phyloP scores from a whole-genome alignment of 495 filamentous ascomycete species.

The Talaromyces ruber region DNA sequence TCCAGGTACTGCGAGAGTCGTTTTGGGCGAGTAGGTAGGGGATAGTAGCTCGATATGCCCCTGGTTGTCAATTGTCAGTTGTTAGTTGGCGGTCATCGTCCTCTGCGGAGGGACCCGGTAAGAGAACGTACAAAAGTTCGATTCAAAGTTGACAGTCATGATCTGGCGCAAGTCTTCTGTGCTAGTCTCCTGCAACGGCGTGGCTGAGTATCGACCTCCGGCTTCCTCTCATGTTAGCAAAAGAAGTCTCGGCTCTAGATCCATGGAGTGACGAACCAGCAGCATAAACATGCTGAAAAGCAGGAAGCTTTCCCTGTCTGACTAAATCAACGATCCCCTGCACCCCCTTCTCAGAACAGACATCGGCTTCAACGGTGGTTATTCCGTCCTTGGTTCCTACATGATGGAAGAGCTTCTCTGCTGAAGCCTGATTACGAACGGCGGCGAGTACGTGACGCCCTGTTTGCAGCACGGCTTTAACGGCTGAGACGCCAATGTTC shows the following conservation, averaged over 20 bases:
- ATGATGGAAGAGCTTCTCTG: slow-evolving; percentile 26
- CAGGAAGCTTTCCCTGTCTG: slow-evolving; percentile 23
- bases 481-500: slow-evolving; percentile 31
- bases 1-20: slow-evolving; percentile 21
- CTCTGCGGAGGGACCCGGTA: not conserved
- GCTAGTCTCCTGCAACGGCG: slow-evolving; percentile 17
- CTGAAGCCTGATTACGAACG: slow-evolving; percentile 28
- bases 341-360: slow-evolving; percentile 21
- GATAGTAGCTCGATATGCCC: slow-evolving; percentile 29
- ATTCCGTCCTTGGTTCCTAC: slow-evolving; percentile 24
- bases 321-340: slow-evolving; percentile 29
- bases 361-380: slow-evolving; percentile 23
- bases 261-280: slow-evolving; percentile 14
- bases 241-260: not conserved
- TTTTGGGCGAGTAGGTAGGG: slow-evolving; percentile 28
- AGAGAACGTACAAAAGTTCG: slow-evolving; percentile 28
- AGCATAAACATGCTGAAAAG: slow-evolving; percentile 32
- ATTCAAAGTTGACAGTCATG: slow-evolving; percentile 25
- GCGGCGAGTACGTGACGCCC: slow-evolving; percentile 26
- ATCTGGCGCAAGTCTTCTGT: slow-evolving; percentile 17
- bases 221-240: slow-evolving; percentile 9
- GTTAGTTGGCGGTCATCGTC: not conserved
- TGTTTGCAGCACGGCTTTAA: slow-evolving; percentile 15
- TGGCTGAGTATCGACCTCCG: slow-evolving; percentile 19
- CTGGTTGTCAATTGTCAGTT: not conserved